A percentile compares a stretch with the other conserved stretches of the same genome.
Conservation (phyloP, 768 basidiomycete genomes). For the Leccinum uliginosum region DNA sequence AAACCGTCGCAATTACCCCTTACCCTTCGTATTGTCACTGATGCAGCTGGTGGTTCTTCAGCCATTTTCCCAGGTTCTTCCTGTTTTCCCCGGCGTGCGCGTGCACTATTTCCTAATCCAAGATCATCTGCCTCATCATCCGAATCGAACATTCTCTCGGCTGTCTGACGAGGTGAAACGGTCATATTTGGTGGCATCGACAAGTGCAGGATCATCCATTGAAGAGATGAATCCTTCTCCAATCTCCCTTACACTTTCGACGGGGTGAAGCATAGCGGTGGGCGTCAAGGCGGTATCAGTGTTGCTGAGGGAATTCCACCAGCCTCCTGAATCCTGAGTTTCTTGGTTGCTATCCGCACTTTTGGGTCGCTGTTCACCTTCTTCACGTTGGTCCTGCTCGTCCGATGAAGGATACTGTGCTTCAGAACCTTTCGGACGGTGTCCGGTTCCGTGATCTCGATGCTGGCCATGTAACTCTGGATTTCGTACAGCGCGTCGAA, state of each 20-base stretch:
- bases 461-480: too few relatives aligned
- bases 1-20: background rate
- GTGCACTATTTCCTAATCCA: slow-evolving; percentile 87
- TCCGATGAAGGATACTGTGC: background rate
- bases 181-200: slow-evolving; percentile 31
- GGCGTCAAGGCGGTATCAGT: slow-evolving; percentile 52
- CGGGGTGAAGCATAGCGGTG: slow-evolving; percentile 60
- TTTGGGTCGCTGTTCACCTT: background rate
- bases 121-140: slow-evolving; percentile 83
- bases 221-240: slow-evolving; percentile 74
- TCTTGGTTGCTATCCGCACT: slow-evolving; percentile 30
- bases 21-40: slow-evolving; percentile 16
- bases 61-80: slow-evolving; percentile 25
- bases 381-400: slow-evolving; percentile 8
- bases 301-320: slow-evolving; percentile 59
- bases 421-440: slow-evolving; percentile 15
- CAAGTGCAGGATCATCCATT: slow-evolving; percentile 62
- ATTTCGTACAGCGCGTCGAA: too few relatives aligned
- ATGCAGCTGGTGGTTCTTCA: slow-evolving; percentile 18
- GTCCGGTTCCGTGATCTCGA: too few relatives aligned
- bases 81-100: slow-evolving; percentile 36
- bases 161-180: slow-evolving; percentile 9
- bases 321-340: slow-evolving; percentile 39
- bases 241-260: slow-evolving; percentile 40
- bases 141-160: slow-evolving; percentile 19